Evolutionary conservation across 495 filamentous ascomycete genomes (phyloP).

Genomic region (Aspergillus wentii): DNA sequence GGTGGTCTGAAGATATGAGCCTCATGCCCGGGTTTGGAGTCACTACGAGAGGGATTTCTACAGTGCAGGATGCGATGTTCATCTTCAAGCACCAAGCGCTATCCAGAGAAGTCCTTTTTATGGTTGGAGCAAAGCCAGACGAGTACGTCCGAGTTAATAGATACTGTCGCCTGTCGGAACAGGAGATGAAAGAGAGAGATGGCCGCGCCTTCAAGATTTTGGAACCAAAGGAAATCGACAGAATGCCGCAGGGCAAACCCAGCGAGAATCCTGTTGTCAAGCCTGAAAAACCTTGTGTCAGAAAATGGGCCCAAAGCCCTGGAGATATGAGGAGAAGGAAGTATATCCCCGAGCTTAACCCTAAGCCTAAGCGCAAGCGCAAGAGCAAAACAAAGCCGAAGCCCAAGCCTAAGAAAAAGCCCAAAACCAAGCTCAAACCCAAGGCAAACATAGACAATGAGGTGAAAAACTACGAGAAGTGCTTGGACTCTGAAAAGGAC

Average conservation of each 20-base stretch:
- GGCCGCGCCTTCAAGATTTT: no score
- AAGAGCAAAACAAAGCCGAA: no score
- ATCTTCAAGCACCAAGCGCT: background rate
- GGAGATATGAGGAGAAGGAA: no score
- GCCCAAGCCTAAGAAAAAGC: no score
- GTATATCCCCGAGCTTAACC: no score
- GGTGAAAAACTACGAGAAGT: background rate
- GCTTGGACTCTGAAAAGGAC: slow-evolving; percentile 8
- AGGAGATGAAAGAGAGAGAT: background rate
- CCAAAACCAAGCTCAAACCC: background rate
- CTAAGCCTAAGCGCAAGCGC: no score
- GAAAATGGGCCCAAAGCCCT: no score
- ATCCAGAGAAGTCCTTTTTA: slow-evolving; percentile 3
- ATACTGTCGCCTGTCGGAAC: slow-evolving; percentile 3
- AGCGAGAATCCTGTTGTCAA: no score
- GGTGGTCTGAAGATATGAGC: slow-evolving; percentile 1
- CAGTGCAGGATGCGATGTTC: background rate
- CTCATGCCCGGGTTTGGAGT: slow-evolving; percentile 10
- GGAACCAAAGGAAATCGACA: no score
- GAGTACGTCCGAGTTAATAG: slow-evolving; percentile 9
- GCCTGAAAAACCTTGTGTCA: no score
- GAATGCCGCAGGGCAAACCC: no score
- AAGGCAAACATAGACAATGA: no score
- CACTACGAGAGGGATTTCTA: slow-evolving; percentile 5
- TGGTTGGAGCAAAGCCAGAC: background rate